Conservation (phyloP, 2,329 filamentous ascomycete genomes). For the Cadophora sp. region DNA sequence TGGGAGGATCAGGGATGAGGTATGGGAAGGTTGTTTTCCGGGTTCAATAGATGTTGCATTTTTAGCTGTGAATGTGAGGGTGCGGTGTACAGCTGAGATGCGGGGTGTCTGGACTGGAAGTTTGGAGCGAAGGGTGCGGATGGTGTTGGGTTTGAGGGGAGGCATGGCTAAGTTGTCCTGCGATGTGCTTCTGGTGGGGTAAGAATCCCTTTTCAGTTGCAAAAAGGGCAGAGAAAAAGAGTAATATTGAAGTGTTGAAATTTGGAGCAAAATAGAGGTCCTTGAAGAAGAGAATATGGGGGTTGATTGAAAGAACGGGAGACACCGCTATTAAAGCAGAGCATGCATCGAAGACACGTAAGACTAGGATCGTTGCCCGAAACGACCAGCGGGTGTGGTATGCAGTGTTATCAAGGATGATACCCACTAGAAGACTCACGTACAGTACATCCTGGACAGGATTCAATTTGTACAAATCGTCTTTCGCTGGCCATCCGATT, state of each 20-base stretch:
- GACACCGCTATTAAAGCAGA: neutral
- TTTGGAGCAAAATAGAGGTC: neutral
- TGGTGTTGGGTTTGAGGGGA: constrained; percentile 28
- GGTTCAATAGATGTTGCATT: constrained; percentile 14
- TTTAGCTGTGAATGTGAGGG: constrained; percentile 28
- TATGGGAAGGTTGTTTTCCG: neutral
- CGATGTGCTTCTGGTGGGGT: neutral
- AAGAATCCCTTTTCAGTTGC: too few species aligned
- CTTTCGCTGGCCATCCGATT: neutral
- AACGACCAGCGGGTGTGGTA: constrained; percentile 3
- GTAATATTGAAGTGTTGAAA: neutral
- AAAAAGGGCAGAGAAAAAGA: neutral
- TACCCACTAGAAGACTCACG: neutral
- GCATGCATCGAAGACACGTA: constrained; percentile 17
- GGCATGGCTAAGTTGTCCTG: constrained; percentile 24
- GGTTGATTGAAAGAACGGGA: neutral
- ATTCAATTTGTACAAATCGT: neutral
- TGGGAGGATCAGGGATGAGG: neutral
- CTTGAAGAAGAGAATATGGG: neutral
- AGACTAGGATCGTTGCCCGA: constrained; percentile 11
- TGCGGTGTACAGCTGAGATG: constrained; percentile 23
- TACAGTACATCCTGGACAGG: neutral
- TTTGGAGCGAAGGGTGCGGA: constrained; percentile 27
- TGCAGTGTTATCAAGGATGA: constrained; percentile 17
- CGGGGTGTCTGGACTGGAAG: constrained; percentile 15